phyloP scores from a whole-genome alignment of 768 basidiomycete species.

The Hydnomerulius pinastri region DNA sequence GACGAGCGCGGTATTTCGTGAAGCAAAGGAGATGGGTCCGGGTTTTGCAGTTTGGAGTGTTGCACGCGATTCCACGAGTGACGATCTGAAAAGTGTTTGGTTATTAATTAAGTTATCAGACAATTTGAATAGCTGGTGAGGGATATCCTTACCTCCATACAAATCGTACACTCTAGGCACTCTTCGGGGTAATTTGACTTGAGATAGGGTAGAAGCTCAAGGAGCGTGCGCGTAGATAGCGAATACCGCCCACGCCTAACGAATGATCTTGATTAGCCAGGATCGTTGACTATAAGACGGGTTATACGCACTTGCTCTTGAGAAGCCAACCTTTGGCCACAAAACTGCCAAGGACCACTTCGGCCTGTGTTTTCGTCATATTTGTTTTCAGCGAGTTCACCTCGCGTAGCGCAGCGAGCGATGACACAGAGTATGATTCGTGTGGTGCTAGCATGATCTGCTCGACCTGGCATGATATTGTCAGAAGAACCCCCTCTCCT shows the following conservation, averaged over 20 bases:
- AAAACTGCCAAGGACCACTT: slow-evolving; percentile 72
- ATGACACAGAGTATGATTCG: slow-evolving; percentile 75
- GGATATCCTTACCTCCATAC: slow-evolving; percentile 56
- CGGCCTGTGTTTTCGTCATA: slow-evolving; percentile 77
- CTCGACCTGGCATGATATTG: slow-evolving; percentile 60
- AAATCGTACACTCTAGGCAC: slow-evolving; percentile 70
- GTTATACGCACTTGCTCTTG: slow-evolving; percentile 64
- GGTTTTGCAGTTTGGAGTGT: slow-evolving; percentile 58
- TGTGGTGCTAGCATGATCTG: slow-evolving; percentile 83
- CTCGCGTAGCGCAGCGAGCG: slow-evolving; percentile 75
- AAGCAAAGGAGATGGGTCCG: slow-evolving; percentile 70
- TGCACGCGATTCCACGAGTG: slow-evolving; percentile 69
- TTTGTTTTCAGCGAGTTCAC: slow-evolving; percentile 56
- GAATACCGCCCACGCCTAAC: slow-evolving; percentile 69
- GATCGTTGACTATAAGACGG: neutral
- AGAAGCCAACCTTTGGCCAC: slow-evolving; percentile 81
- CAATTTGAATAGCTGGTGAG: neutral
- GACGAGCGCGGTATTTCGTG: slow-evolving; percentile 46
- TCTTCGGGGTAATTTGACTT: slow-evolving; percentile 73
- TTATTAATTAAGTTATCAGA: neutral
- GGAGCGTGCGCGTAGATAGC: slow-evolving; percentile 69
- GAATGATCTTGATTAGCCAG: slow-evolving; percentile 7
- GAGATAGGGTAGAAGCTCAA: slow-evolving; percentile 76
- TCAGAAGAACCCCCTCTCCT: neutral
- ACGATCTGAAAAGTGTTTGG: slow-evolving; percentile 47